Percentiles rank a stretch among this genome's conserved stretches.
These are phyloP conservation scores for Prunus armeniaca DNA, from an alignment of 306 rosid species.

Conservation along the genomic window DNA sequence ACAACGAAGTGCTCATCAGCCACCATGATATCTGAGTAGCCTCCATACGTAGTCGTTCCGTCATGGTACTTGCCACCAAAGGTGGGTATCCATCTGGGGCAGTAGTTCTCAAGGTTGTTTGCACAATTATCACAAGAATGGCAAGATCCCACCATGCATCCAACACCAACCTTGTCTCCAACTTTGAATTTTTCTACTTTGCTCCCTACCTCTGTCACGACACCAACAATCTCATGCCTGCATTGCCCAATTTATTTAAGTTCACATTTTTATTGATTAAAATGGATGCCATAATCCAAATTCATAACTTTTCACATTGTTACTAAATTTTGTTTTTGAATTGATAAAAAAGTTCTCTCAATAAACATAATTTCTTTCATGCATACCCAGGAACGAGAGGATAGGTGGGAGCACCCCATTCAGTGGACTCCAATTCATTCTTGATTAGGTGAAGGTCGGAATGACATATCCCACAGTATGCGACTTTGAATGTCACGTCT, in stretches of 20 bases:
- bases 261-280: no score
- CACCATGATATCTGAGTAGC: neutral
- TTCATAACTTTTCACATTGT: no score
- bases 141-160: conserved; percentile 9
- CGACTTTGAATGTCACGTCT: conserved; percentile 14
- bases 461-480: conserved; percentile 31
- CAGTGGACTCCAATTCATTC: conserved; percentile 14
- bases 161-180: conserved; percentile 18
- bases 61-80: neutral
- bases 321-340: no score
- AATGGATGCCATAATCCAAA: no score
- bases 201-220: conserved; percentile 12
- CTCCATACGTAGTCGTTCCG: neutral
- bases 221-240: conserved; percentile 21
- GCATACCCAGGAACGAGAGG: conserved; percentile 17
- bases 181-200: conserved; percentile 5
- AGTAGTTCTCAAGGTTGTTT: neutral
- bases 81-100: neutral
- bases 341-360: no score
- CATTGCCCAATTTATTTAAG: neutral
- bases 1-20: neutral
- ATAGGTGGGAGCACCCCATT: neutral
- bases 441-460: conserved; percentile 21
- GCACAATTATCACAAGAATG: neutral
- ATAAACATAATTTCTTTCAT: no score